phyloP scores from a whole-genome alignment of 2,329 filamentous ascomycete genomes.

The Aspergillus clavatus region DNA sequence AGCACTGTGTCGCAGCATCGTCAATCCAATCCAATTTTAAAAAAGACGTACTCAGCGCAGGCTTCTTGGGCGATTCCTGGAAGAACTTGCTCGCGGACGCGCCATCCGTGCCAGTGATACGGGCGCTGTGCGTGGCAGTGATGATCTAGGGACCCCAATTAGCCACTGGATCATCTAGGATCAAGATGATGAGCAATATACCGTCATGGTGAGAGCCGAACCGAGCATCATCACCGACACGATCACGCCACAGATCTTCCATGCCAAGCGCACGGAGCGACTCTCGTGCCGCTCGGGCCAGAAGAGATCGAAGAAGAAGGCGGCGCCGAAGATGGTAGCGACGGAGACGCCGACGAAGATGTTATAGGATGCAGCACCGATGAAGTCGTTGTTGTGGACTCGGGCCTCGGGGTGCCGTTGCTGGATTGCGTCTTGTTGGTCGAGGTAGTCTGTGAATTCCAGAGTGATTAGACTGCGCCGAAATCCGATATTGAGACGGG shows the following conservation, averaged over 20 bases:
- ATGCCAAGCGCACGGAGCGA: conserved; percentile 47
- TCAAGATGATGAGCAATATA: conserved; percentile 17
- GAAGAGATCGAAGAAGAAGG: conserved; percentile 60
- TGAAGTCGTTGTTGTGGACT: conserved; percentile 52
- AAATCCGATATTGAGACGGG: too few relatives aligned
- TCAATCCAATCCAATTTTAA: neutral
- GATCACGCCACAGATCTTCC: conserved; percentile 50
- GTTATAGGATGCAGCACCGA: conserved; percentile 54
- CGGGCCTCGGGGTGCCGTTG: conserved; percentile 35
- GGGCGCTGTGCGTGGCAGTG: conserved; percentile 44
- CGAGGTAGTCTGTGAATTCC: conserved; percentile 55
- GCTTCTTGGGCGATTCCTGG: conserved; percentile 29
- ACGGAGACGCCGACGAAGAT: conserved; percentile 56
- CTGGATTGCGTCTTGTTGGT: conserved; percentile 49
- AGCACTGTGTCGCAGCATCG: neutral
- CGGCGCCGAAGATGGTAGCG: conserved; percentile 54
- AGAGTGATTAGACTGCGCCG: too few relatives aligned
- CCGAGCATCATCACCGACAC: conserved; percentile 42
- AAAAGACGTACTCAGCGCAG: conserved; percentile 25
- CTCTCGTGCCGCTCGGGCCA: conserved; percentile 54
- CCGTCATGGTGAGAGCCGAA: conserved; percentile 49
- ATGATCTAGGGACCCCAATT: conserved; percentile 34
- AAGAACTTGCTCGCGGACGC: conserved; percentile 25
- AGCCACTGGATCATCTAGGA: neutral
- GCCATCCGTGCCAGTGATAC: conserved; percentile 40